Conservation (phyloP, 495 filamentous ascomycete species). For the Aspergillus sclerotiicarbonarius region DNA sequence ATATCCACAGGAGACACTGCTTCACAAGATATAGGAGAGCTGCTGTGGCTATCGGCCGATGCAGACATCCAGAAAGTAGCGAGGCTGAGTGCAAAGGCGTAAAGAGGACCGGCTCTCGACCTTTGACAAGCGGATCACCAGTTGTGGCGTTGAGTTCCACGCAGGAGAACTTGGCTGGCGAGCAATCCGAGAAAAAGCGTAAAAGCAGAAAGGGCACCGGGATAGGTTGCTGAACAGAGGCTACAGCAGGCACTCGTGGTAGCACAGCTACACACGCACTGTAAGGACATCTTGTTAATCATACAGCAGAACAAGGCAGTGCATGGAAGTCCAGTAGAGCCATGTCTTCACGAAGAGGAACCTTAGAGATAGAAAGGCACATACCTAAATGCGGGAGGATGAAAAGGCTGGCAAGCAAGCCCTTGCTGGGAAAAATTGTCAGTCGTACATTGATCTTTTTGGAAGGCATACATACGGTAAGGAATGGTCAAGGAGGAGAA, state of each 20-base stretch:
- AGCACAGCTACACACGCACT: not conserved
- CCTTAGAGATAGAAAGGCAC: not conserved
- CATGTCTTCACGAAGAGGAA: not conserved
- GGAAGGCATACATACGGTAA: not conserved
- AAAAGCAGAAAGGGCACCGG: not conserved
- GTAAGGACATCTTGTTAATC: not conserved
- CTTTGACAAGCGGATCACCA: not conserved
- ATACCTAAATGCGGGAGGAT: too few relatives aligned
- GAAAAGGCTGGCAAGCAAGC: too few relatives aligned
- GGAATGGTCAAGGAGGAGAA: not conserved
- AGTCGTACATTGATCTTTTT: too few relatives aligned
- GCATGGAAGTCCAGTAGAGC: not conserved
- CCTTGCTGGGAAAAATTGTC: too few relatives aligned
- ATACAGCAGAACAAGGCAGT: not conserved
- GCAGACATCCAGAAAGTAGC: constrained; percentile 25
- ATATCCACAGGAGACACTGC: constrained; percentile 35
- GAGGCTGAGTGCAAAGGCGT: constrained; percentile 9
- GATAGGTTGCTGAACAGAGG: not conserved
- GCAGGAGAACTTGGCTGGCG: not conserved
- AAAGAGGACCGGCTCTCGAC: constrained; percentile 41
- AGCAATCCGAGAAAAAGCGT: not conserved
- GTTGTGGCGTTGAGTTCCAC: not conserved
- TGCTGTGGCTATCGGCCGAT: constrained; percentile 26
- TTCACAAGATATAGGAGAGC: constrained; percentile 33
- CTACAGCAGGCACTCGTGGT: not conserved